Conservation (phyloP, 2,329 filamentous ascomycete species). For the Venturia nashicola region DNA sequence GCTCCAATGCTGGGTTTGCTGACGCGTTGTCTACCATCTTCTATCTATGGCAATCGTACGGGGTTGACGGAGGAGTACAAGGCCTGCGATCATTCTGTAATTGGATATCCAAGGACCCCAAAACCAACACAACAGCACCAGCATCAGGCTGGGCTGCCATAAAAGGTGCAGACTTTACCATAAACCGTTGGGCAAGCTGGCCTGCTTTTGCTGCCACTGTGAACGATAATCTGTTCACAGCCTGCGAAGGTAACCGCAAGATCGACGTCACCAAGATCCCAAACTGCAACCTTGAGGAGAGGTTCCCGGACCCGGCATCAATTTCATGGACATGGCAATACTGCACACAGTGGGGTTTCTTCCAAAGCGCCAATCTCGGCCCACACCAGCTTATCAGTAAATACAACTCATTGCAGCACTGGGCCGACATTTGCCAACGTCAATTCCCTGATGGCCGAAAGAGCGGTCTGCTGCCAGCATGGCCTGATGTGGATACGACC, state of each 20-base stretch:
- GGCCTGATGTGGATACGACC: conserved; percentile 25
- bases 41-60: conserved; percentile 32
- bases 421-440: conserved; percentile 33
- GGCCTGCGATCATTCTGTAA: conserved; percentile 33
- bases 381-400: conserved; percentile 33
- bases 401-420: conserved; percentile 33
- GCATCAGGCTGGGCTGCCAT: conserved; percentile 28
- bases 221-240: conserved; percentile 27
- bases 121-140: conserved; percentile 23
- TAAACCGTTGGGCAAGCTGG: conserved; percentile 31
- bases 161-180: conserved; percentile 28
- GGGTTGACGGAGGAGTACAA: conserved; percentile 23
- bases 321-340: conserved; percentile 41
- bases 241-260: conserved; percentile 23
- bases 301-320: conserved; percentile 21
- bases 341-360: conserved; percentile 41
- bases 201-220: conserved; percentile 24
- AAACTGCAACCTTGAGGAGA: conserved; percentile 26
- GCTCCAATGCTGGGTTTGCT: conserved; percentile 35
- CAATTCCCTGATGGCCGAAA: conserved; percentile 33
- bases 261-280: conserved; percentile 10
- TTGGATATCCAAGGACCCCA: conserved; percentile 31
- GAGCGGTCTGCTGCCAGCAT: conserved; percentile 28
- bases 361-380: conserved; percentile 37
- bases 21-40: conserved; percentile 29